phyloP scores from a whole-genome alignment of 441 rosid species.

The Metrosideros polymorpha region DNA sequence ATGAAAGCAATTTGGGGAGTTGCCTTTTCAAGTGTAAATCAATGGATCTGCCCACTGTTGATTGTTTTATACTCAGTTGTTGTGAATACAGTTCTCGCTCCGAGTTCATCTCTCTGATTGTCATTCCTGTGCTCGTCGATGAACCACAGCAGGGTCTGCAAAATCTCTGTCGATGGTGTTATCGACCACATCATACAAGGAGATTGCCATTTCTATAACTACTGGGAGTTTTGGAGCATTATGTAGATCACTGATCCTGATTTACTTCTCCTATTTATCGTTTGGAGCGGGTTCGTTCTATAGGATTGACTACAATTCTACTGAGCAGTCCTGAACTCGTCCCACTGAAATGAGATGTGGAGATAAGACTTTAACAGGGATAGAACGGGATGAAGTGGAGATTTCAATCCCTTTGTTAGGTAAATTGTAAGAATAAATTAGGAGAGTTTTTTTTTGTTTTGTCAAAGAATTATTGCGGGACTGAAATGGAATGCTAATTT shows the following conservation, averaged over 20 bases:
- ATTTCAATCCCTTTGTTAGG: too few relatives aligned
- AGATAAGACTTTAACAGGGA: too few relatives aligned
- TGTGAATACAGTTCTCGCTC: background rate
- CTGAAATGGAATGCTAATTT: too few relatives aligned
- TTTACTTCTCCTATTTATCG: background rate
- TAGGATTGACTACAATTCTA: background rate
- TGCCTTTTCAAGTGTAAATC: background rate
- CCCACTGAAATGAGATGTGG: background rate
- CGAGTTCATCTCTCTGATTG: background rate
- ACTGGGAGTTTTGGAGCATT: background rate
- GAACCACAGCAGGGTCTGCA: background rate
- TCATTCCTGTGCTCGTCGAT: background rate
- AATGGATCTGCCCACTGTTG: background rate
- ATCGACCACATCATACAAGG: background rate
- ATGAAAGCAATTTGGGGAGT: background rate
- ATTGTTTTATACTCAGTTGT: background rate
- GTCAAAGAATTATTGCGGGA: too few relatives aligned
- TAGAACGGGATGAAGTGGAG: too few relatives aligned
- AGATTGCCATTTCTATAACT: background rate
- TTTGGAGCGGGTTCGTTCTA: background rate
- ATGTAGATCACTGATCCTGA: background rate
- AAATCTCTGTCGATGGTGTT: background rate
- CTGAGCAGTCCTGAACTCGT: background rate
- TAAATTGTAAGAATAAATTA: too few relatives aligned
- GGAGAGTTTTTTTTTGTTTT: too few relatives aligned